Evolutionary conservation across 78 protist species (phyloP).

Genomic region (Dictyostelium intermedium): DNA sequence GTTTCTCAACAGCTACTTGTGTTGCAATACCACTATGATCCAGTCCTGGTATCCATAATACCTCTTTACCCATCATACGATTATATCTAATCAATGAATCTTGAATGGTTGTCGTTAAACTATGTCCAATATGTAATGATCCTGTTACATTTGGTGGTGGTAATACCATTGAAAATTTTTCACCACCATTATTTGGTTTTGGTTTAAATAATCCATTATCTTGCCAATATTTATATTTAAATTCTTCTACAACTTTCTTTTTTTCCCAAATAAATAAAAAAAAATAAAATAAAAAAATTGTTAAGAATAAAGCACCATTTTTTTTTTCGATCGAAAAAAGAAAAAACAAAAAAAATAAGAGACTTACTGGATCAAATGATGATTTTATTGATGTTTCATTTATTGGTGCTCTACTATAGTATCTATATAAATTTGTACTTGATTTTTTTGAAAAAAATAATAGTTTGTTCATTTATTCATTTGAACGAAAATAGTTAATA

Average conservation of each 20-base stretch:
- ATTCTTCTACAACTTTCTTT: constrained; percentile 30
- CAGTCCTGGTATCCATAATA: constrained; percentile 95
- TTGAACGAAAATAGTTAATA: neutral
- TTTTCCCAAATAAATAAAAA: neutral
- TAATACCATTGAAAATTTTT: constrained; percentile 83
- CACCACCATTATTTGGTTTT: neutral
- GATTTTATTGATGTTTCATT: constrained; percentile 29
- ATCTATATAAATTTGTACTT: neutral
- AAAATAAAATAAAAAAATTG: neutral
- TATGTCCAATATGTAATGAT: constrained; percentile 97
- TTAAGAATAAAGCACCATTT: neutral
- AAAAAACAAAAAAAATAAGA: neutral
- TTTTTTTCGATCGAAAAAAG: too few species aligned
- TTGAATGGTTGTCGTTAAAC: constrained; percentile 91
- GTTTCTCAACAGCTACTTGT: constrained; percentile 91
- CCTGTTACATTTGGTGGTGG: constrained; percentile 99
- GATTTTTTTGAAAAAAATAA: neutral
- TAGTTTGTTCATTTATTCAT: constrained; percentile 3
- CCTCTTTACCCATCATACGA: constrained; percentile 89
- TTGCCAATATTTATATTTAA: constrained; percentile 71
- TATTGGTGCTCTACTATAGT: constrained; percentile 10
- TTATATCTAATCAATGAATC: constrained; percentile 82
- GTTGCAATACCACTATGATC: constrained; percentile 99
- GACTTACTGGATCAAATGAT: constrained; percentile 40
- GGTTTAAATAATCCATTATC: constrained; percentile 66